Percentiles rank a stretch among this genome's conserved stretches.
Evolutionary conservation across 2,329 filamentous ascomycete genomes (phyloP).

Genomic region (Pestalotiopsis sp.): DNA sequence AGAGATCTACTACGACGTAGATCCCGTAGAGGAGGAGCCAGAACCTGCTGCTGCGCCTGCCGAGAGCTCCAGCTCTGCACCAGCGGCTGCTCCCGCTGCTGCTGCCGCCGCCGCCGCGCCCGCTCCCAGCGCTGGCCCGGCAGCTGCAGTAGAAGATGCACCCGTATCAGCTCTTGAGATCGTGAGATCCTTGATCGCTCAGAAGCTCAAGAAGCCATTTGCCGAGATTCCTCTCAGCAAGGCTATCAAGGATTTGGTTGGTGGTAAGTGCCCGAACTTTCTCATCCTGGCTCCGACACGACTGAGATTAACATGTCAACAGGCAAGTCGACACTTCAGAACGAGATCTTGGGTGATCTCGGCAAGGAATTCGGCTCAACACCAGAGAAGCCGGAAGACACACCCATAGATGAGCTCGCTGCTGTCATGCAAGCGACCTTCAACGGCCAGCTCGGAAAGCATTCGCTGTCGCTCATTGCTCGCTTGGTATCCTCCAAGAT

Average conservation of each 20-base stretch:
- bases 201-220: slow-evolving; percentile 96
- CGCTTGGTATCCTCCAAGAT: slow-evolving; percentile 98
- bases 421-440: slow-evolving; percentile 98
- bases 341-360: slow-evolving; percentile 96
- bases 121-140: slow-evolving; percentile 76
- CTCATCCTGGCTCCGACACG: neutral
- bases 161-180: slow-evolving; percentile 90
- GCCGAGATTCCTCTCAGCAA: slow-evolving; percentile 90
- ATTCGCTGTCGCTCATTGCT: slow-evolving; percentile 89
- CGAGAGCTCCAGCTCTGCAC: slow-evolving; percentile 36
- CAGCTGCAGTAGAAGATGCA: slow-evolving; percentile 81
- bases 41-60: slow-evolving; percentile 58
- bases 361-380: slow-evolving; percentile 99
- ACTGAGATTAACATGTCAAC: slow-evolving; percentile 10
- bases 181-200: slow-evolving; percentile 84
- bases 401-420: slow-evolving; percentile 91
- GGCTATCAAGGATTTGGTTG: slow-evolving; percentile 97
- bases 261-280: slow-evolving; percentile 64
- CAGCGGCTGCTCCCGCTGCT: slow-evolving; percentile 39
- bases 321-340: slow-evolving; percentile 98
- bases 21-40: slow-evolving; percentile 89
- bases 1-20: slow-evolving; percentile 99
- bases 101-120: slow-evolving; percentile 53
- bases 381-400: slow-evolving; percentile 97
- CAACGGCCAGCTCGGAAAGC: slow-evolving; percentile 96